Base-by-base conservation (phyloP, 805 yeast genomes). In the Candida cerambycidarum region DNA sequence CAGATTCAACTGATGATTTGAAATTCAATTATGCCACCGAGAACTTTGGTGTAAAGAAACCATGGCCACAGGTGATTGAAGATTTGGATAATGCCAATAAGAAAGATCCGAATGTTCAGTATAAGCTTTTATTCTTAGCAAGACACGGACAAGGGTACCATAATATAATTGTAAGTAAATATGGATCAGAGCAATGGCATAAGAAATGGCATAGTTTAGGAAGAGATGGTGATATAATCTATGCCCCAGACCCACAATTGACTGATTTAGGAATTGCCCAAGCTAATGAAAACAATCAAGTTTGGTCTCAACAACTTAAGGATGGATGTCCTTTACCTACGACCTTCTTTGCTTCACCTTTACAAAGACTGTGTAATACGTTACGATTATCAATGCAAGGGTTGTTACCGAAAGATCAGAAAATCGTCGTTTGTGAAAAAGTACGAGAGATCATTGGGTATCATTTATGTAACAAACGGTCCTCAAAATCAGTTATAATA, bases 131-230 rank as follows among this genome's bases (percentile, higher is more conserved):
- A 3, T 73, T 78, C 39, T 66, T 78, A 41, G 83, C 84, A 4
- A 67, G 89, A 53, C 89, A 83, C 52, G 89, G 88, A 8, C 85
- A 83, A 57, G 89, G 89, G 0, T 77, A 63, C 54, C 89, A 83
- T 48, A 83, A 83, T 52, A 63, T 68, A 27, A 73, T 78, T 3
- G 78, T 80, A 12, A 62, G 58, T 19, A 69, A 75, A 46, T 80
- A 80, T 52, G 30, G 45, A 14, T 39, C 68, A 12, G 68, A 67
- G 1, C 76, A 61, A 12, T 83, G 89, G 89, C 63, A 78, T 51
- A 52, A 55, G 0, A 72, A 80, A 47, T 82, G 82, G 81, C 71
- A 80, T 4, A 59, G 62, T 11, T 45, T 72, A 31, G 63, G 67
- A 3, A 79, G 80, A 1, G 83, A 79, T 54, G 85, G 82, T 5